Evolutionary conservation across 805 yeast species (phyloP).

Genomic region (Saccharomycopsis oosterbeekiorum): DNA sequence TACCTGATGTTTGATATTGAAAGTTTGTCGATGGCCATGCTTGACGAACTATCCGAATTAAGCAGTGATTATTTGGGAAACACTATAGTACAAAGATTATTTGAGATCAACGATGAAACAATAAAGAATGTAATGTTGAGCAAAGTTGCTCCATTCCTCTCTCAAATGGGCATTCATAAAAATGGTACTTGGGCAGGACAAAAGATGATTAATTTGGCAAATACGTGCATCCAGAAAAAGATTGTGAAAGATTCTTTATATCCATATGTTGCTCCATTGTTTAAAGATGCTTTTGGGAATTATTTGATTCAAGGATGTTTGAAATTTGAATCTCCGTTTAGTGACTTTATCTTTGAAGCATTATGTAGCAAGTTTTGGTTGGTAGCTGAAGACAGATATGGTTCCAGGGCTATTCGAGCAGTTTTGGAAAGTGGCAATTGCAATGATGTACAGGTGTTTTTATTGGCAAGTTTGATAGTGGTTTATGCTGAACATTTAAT

Average conservation of each 20-base stretch:
- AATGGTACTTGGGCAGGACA: conserved; percentile 99
- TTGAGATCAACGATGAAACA: conserved; percentile 57
- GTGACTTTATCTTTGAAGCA: conserved; percentile 80
- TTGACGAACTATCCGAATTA: conserved; percentile 80
- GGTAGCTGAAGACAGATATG: conserved; percentile 82
- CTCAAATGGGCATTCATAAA: conserved; percentile 91
- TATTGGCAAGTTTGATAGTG: conserved; percentile 70
- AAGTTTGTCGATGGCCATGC: conserved; percentile 72
- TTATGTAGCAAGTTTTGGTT: conserved; percentile 68
- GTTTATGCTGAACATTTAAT: conserved; percentile 71
- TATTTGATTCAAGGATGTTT: conserved; percentile 92
- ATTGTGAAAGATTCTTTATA: conserved; percentile 60
- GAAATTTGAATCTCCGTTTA: conserved; percentile 81
- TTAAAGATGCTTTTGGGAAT: conserved; percentile 94
- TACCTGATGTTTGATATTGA: conserved; percentile 52
- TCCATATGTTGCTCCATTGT: conserved; percentile 75
- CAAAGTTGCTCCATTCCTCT: conserved; percentile 65
- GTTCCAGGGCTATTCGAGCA: conserved; percentile 91
- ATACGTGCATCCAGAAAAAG: conserved; percentile 50
- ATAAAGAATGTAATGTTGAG: conserved; percentile 75
- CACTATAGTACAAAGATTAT: conserved; percentile 87
- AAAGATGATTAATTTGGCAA: conserved; percentile 73
- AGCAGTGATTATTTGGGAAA: conserved; percentile 92
- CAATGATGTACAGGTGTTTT: conserved; percentile 54
- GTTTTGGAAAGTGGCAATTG: conserved; percentile 75